A percentile compares a stretch with the other conserved stretches of the same genome.
phyloP scores from a whole-genome alignment of 148 eudicot species.

The Rhododendron mucronatum region DNA sequence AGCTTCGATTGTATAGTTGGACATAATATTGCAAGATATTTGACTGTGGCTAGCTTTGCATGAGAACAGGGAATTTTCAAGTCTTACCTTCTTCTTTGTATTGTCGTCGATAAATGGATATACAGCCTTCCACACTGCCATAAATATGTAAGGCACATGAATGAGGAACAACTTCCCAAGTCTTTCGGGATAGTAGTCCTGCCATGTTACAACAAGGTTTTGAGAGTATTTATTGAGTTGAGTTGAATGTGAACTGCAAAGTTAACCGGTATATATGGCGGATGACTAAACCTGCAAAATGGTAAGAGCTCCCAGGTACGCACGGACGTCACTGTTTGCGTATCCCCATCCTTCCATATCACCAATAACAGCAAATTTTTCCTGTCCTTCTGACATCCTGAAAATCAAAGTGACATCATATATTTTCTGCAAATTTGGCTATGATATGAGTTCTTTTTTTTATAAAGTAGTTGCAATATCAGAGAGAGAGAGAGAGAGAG shows the following conservation, averaged over 20 bases:
- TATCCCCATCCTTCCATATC: constrained; percentile 84
- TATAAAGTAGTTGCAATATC: background rate
- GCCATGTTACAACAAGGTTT: constrained; percentile 14
- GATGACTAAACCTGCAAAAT: constrained; percentile 59
- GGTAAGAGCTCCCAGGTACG: constrained; percentile 56
- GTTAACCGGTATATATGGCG: background rate
- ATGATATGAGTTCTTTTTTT: background rate
- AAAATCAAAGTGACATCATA: background rate
- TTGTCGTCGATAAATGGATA: constrained; percentile 74
- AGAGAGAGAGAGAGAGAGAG: no score
- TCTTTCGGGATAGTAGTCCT: constrained; percentile 92
- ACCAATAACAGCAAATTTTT: constrained; percentile 56
- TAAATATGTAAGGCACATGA: constrained; percentile 66
- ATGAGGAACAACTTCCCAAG: constrained; percentile 61
- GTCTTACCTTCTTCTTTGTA: constrained; percentile 68
- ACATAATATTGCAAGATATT: background rate
- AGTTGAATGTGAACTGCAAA: background rate
- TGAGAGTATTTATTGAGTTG: background rate
- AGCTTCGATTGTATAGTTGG: background rate
- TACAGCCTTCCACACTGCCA: constrained; percentile 70
- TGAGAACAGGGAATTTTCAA: background rate
- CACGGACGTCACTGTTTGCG: constrained; percentile 61
- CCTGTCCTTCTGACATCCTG: constrained; percentile 74
- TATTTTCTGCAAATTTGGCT: background rate
- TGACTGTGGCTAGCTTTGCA: background rate